Conservation (phyloP, 208 protist species). For the Trypanosoma lewisi region DNA sequence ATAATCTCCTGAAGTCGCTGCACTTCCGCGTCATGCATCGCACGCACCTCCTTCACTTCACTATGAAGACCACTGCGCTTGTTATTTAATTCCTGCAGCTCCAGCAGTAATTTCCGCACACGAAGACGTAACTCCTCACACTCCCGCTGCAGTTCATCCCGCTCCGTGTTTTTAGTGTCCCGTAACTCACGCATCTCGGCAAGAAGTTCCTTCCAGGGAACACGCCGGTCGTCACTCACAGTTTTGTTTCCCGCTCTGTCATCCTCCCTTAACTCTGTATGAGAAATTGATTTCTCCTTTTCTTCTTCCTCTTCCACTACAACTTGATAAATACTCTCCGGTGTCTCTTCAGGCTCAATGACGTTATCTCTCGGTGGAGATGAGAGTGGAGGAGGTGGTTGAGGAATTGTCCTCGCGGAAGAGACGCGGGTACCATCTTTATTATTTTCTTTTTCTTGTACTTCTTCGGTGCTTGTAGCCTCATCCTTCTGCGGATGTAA, state of each 20-base stretch:
- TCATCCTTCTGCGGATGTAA: background rate
- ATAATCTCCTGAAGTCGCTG: background rate
- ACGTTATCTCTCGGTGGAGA: background rate
- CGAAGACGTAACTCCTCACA: slow-evolving; percentile 4
- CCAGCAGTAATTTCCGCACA: slow-evolving; percentile 12
- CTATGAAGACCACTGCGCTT: slow-evolving; percentile 1
- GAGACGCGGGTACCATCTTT: background rate
- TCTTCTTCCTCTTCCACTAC: background rate
- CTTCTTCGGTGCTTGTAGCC: background rate
- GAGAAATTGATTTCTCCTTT: background rate
- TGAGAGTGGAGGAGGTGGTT: background rate
- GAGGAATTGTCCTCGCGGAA: no score
- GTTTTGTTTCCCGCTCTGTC: background rate
- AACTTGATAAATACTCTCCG: background rate
- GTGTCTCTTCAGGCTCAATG: background rate
- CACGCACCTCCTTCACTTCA: slow-evolving; percentile 6
- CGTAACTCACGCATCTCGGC: slow-evolving; percentile 23
- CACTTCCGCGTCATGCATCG: background rate
- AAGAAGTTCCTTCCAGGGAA: slow-evolving; percentile 16
- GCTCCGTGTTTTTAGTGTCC: slow-evolving; percentile 25
- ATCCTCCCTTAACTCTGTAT: background rate
- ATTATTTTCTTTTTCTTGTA: background rate
- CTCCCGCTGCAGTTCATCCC: slow-evolving; percentile 7
- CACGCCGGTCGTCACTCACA: no score
- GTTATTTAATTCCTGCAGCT: slow-evolving; percentile 7